Percentiles rank a stretch among this genome's conserved stretches.
Conservation (phyloP, 2,329 filamentous ascomycete species). For the Ilyonectria sp. region DNA sequence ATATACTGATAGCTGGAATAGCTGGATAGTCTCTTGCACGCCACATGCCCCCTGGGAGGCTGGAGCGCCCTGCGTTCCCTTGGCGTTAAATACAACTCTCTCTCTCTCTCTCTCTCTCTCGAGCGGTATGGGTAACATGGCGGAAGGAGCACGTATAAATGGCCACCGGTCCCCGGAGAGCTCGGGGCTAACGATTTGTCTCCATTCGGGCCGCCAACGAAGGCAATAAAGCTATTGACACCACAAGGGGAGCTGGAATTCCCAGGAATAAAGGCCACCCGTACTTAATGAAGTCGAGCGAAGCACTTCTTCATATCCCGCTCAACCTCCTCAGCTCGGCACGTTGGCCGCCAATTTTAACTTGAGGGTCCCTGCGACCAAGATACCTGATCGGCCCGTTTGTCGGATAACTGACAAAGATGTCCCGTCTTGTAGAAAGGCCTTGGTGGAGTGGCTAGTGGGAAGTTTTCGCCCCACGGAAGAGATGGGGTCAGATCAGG, state of each 20-base stretch:
- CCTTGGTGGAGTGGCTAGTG: not conserved
- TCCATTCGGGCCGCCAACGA: not conserved
- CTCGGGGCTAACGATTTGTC: not conserved
- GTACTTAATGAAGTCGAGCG: not conserved
- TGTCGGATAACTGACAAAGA: constrained; percentile 44
- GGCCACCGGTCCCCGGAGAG: not conserved
- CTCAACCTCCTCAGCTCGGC: constrained; percentile 57
- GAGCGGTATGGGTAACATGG: not conserved
- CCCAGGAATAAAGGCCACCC: not conserved
- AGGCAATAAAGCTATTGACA: not conserved
- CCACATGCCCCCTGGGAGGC: too few species aligned
- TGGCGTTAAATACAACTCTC: too few species aligned
- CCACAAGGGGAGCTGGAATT: not conserved
- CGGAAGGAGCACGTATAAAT: not conserved
- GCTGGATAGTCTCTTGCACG: too few species aligned
- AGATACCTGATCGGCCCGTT: constrained; percentile 57
- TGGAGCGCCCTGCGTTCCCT: too few species aligned
- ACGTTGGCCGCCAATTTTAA: constrained; percentile 70
- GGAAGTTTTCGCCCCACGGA: not conserved
- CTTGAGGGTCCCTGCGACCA: constrained; percentile 67
- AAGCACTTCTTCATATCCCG: constrained; percentile 6
- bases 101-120: too few species aligned
- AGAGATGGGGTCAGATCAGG: constrained; percentile 16
- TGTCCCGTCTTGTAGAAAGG: constrained; percentile 36
- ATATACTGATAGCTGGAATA: too few species aligned